Percentiles rank a stretch among this genome's conserved stretches.
Conservation (phyloP, 345 rosid species). For the Salix viminalis region DNA sequence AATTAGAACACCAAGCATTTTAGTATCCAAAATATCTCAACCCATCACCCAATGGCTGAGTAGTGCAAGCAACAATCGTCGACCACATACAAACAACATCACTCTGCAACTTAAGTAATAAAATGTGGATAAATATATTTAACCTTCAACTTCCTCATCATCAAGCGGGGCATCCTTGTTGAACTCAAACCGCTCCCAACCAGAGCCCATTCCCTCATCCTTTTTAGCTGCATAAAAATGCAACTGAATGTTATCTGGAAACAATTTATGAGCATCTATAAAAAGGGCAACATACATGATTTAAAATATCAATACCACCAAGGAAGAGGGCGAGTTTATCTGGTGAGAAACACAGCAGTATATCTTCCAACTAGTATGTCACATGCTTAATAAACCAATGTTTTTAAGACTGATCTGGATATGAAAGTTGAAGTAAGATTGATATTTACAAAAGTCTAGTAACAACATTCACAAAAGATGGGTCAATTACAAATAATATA, state of each 20-base stretch:
- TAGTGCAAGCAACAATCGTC: neutral
- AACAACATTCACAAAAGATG: neutral
- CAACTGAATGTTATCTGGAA: neutral
- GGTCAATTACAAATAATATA: neutral
- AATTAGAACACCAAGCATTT: neutral
- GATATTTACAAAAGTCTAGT: neutral
- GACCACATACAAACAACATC: neutral
- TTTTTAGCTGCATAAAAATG: slow-evolving; percentile 58
- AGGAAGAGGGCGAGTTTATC: neutral
- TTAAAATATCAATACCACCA: neutral
- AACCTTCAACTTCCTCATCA: slow-evolving; percentile 86
- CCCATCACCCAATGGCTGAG: neutral
- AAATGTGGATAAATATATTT: neutral
- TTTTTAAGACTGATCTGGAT: neutral
- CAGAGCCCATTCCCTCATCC: slow-evolving; percentile 68
- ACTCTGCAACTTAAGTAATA: neutral
- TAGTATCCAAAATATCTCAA: neutral
- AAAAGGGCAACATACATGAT: neutral
- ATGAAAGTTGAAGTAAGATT: neutral
- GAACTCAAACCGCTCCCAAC: slow-evolving; percentile 89
- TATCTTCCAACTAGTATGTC: neutral
- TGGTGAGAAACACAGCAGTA: neutral
- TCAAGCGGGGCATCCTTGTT: slow-evolving; percentile 91
- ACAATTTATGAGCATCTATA: neutral
- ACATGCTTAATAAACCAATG: neutral